Base-by-base conservation (phyloP, 345 rosid genomes). In the Trapa incisa region DNA sequence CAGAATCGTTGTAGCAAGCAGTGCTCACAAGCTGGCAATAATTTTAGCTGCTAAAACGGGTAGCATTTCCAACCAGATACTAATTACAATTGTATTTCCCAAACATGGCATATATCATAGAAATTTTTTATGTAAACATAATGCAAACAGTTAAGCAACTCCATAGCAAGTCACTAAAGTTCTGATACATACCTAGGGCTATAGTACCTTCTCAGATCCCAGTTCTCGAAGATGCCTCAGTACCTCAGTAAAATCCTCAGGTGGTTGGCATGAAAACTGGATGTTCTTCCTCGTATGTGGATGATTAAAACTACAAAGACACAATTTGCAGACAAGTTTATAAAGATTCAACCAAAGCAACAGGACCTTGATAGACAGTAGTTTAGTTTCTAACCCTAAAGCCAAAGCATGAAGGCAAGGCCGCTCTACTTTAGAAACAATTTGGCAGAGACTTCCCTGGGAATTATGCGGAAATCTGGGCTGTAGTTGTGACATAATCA, bases 341-440 rank as follows among this genome's bases (percentile, higher is more conserved):
- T 1, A 39, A 22, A 10, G 47, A 33, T 48, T 54, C 61, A 48
- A 12, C 54, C 65, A 36, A 42, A 17, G 65, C 68, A 33, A 43
- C 35, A 41, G 11, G 64, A 65, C 53, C 15, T 29, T 13, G 54
- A 33, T 61, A 2, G 9, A n/a, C 17, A 4, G 37, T 54, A 64
- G 64, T 37, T 64, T 50, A 65, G 73, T 45, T 67, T 78, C 73
- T 85, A 52, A 94, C 97, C 93, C 93, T 62, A 94, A 89, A 72
- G 86, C 85, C 65, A 86, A 43, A 64, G 96, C 97, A 81, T 94
- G 99, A 66, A 91, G 96, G 70, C 86, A 91, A 64, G 99, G 99
- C 75, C 99, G 85, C 65, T 91, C 91, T 68, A 94, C 67, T 79
- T 65, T 75, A 12, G 96, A 86, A 60, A 91, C 71, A 70, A 86